These are phyloP conservation scores for Arctium lappa DNA, from an alignment of 129 eudicot species.

Conservation along the genomic window DNA sequence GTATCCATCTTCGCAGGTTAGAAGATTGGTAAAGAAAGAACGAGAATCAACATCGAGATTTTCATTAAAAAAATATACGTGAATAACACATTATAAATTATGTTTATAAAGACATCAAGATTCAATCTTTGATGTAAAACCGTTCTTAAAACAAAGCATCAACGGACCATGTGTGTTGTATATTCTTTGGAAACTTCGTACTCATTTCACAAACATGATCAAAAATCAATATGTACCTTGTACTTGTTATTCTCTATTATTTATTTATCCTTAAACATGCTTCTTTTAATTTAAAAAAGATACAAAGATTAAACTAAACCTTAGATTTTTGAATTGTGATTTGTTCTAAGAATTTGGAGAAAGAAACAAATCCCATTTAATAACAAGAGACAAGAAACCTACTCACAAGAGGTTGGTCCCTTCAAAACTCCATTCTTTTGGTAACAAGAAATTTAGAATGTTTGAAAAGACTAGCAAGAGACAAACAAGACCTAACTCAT, in stretches of 20 bases:
- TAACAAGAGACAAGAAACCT: slow-evolving; percentile 32
- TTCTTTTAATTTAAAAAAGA: neutral
- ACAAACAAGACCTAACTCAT: slow-evolving; percentile 31
- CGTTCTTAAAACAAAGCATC: neutral
- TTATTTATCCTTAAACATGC: slow-evolving; percentile 13
- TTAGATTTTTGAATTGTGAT: neutral
- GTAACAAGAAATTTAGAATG: slow-evolving; percentile 26
- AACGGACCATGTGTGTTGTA: neutral
- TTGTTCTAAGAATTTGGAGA: slow-evolving; percentile 12
- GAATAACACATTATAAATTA: neutral
- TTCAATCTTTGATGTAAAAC: neutral
- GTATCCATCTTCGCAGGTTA: neutral
- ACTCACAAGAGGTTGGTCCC: slow-evolving; percentile 24
- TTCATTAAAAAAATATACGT: neutral
- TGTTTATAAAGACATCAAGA: neutral
- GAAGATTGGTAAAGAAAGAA: neutral
- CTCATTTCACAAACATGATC: slow-evolving; percentile 18
- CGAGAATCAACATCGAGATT: neutral
- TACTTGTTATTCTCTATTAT: slow-evolving; percentile 8
- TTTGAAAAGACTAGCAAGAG: slow-evolving; percentile 17
- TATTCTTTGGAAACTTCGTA: slow-evolving; percentile 20
- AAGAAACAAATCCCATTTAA: slow-evolving; percentile 25
- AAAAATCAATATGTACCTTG: slow-evolving; percentile 27
- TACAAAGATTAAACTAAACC: slow-evolving; percentile 7
- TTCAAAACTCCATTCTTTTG: slow-evolving; percentile 20